Conservation (phyloP, 441 rosid genomes). For the Corymbia citriodora region DNA sequence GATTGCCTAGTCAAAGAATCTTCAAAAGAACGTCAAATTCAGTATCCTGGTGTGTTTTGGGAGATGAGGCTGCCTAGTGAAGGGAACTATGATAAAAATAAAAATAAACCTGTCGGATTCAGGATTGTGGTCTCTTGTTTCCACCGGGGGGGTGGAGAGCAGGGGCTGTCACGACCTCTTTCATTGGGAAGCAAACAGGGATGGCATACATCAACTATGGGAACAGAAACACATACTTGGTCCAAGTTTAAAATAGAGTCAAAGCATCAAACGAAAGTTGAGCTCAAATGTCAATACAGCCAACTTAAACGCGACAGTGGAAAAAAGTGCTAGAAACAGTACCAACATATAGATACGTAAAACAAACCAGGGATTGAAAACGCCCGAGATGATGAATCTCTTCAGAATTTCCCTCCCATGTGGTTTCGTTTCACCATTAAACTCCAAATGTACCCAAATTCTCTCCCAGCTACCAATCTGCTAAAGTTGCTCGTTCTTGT, state of each 20-base stretch:
- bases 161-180: not conserved
- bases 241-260: conserved; percentile 13
- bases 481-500: conserved; percentile 6
- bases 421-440: conserved; percentile 35
- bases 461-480: conserved; percentile 22
- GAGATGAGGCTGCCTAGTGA: conserved; percentile 14
- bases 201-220: conserved; percentile 11
- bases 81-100: not conserved
- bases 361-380: conserved; percentile 42
- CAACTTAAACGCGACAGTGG: conserved; percentile 17
- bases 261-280: conserved; percentile 6
- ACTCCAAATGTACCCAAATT: conserved; percentile 23
- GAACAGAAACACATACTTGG: conserved; percentile 14
- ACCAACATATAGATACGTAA: conserved; percentile 20
- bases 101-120: not conserved
- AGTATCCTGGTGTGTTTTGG: conserved; percentile 19
- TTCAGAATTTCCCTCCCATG: conserved; percentile 37
- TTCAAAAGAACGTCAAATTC: conserved; percentile 12
- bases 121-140: not conserved
- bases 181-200: not conserved
- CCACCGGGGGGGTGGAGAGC: not conserved
- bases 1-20: conserved; percentile 6
- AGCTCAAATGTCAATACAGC: conserved; percentile 21
- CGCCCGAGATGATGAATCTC: conserved; percentile 33
- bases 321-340: conserved; percentile 7